Evolutionary conservation across 2,329 filamentous ascomycete genomes (phyloP).

Genomic region (Fusarium protoensiforme): DNA sequence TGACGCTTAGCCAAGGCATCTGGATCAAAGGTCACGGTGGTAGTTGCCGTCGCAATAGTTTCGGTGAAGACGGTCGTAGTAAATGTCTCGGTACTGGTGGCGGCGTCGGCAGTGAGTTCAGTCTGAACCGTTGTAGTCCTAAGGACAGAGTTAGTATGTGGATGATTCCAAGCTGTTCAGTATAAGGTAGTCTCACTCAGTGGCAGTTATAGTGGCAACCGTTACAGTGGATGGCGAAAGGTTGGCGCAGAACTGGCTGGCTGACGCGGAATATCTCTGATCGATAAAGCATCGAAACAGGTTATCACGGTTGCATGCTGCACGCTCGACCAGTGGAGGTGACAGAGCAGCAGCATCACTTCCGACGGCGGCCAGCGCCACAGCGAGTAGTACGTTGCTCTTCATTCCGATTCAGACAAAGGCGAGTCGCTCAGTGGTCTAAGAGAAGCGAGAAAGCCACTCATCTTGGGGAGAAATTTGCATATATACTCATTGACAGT

Average conservation of each 20-base stretch:
- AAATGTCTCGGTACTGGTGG: slow-evolving; percentile 11
- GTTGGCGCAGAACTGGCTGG: slow-evolving; percentile 32
- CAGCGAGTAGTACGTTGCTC: slow-evolving; percentile 3
- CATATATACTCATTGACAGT: neutral
- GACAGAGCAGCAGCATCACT: neutral
- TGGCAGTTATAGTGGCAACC: slow-evolving; percentile 25
- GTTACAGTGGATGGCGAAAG: slow-evolving; percentile 29
- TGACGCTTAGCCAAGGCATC: slow-evolving; percentile 13
- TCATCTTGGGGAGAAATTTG: neutral
- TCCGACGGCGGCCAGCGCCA: slow-evolving; percentile 3
- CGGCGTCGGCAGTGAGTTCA: slow-evolving; percentile 12
- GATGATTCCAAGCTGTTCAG: neutral
- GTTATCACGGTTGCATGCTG: slow-evolving; percentile 35
- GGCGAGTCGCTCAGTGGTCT: neutral
- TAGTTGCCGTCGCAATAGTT: slow-evolving; percentile 33
- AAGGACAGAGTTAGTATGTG: neutral
- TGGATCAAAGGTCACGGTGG: slow-evolving; percentile 21
- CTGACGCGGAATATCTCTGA: slow-evolving; percentile 29
- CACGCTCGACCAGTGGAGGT: slow-evolving; percentile 12
- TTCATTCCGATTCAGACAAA: slow-evolving; percentile 1
- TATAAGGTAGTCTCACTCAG: neutral
- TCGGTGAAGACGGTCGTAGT: slow-evolving; percentile 33
- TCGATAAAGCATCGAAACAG: slow-evolving; percentile 38
- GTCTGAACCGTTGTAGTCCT: slow-evolving; percentile 26
- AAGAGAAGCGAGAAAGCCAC: neutral